These are phyloP conservation scores for Podospora sp. DNA, from an alignment of 495 filamentous ascomycete genomes.

Conservation along the genomic window DNA sequence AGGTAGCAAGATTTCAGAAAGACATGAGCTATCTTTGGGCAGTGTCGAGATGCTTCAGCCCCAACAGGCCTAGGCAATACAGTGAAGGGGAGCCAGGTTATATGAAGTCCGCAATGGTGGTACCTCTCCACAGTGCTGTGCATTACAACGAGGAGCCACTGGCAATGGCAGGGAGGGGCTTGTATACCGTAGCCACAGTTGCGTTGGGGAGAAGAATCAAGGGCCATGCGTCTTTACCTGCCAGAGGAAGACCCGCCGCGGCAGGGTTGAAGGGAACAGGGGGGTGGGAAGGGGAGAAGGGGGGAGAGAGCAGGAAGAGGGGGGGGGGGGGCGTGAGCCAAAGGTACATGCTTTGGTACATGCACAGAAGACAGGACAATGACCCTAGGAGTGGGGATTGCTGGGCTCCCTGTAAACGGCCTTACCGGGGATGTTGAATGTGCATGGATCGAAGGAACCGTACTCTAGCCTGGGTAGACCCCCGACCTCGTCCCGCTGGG, in stretches of 20 bases:
- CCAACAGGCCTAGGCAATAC: conserved; percentile 34
- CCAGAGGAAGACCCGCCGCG: conserved; percentile 27
- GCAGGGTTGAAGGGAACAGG: conserved; percentile 19
- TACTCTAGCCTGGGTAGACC: background rate
- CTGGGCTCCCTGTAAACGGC: conserved; percentile 26
- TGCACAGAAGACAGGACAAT: conserved; percentile 15
- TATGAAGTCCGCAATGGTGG: conserved; percentile 34
- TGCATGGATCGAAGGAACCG: background rate
- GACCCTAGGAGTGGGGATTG: conserved; percentile 10
- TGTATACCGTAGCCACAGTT: conserved; percentile 7
- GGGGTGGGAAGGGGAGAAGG: conserved; percentile 16
- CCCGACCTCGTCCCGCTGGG: background rate
- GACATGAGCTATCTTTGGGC: conserved; percentile 39
- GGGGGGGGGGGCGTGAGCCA: conserved; percentile 14
- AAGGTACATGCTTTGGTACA: conserved; percentile 16
- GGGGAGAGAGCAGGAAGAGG: conserved; percentile 6
- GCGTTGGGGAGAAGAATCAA: conserved; percentile 21
- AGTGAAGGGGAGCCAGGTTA: conserved; percentile 34
- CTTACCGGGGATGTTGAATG: conserved; percentile 27
- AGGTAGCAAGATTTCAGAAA: conserved; percentile 35
- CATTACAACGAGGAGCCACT: conserved; percentile 22
- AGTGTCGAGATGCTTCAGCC: conserved; percentile 36
- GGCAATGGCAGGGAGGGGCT: conserved; percentile 20
- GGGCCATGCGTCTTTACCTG: conserved; percentile 26
- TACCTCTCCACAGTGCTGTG: conserved; percentile 36